Evolutionary conservation across 2,329 filamentous ascomycete species (phyloP).

Genomic region (Cladosporium cucumerinum): DNA sequence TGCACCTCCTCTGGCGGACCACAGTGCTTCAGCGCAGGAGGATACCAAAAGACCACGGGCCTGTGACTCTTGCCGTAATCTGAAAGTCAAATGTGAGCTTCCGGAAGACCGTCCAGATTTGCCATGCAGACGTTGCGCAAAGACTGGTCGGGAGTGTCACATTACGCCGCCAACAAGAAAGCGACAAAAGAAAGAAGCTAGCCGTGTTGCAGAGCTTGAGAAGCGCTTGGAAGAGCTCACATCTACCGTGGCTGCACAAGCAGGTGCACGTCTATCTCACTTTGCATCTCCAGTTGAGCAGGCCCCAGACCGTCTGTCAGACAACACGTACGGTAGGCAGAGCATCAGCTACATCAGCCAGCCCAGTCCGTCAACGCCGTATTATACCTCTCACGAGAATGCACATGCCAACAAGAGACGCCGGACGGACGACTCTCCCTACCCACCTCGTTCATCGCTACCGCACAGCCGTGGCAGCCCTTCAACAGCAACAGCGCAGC

Average conservation of each 20-base stretch:
- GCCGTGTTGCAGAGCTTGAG: conserved; percentile 82
- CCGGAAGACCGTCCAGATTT: conserved; percentile 61
- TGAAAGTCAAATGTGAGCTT: conserved; percentile 76
- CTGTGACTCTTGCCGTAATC: conserved; percentile 47
- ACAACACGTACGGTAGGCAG: conserved; percentile 1
- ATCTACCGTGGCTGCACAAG: conserved; percentile 49
- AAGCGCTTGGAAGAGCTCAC: conserved; percentile 89
- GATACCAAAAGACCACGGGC: conserved; percentile 47
- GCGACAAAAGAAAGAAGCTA: conserved; percentile 88
- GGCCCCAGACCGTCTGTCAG: neutral
- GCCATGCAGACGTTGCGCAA: conserved; percentile 64
- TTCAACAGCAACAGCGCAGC: conserved; percentile 5
- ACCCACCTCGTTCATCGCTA: neutral
- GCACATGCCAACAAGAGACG: conserved; percentile 23
- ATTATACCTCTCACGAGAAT: conserved; percentile 1
- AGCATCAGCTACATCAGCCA: conserved; percentile 9
- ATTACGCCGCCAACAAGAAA: conserved; percentile 74
- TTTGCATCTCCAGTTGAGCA: conserved; percentile 9
- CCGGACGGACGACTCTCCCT: conserved; percentile 23
- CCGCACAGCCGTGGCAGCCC: conserved; percentile 8
- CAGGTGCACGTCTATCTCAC: neutral
- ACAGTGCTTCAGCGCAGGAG: conserved; percentile 14
- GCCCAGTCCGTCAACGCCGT: neutral
- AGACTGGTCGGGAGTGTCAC: conserved; percentile 73
- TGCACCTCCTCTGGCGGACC: conserved; percentile 1